phyloP scores from a whole-genome alignment of 2,329 filamentous ascomycete genomes.

The Talaromyces piceae region DNA sequence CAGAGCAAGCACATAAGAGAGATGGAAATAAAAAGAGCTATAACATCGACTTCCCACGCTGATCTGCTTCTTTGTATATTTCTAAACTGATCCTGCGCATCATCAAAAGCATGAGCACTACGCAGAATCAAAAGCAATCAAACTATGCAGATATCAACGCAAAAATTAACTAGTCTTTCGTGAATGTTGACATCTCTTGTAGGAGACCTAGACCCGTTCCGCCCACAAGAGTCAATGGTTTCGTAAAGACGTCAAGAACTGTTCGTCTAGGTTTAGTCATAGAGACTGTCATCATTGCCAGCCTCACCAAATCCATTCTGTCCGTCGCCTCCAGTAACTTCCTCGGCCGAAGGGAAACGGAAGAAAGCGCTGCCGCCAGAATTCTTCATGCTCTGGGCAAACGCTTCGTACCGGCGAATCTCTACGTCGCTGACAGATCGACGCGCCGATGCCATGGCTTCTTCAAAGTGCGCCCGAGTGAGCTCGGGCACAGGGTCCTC shows the following conservation, averaged over 20 bases:
- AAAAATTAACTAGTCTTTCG: not conserved
- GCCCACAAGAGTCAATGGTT: not conserved
- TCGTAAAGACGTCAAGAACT: not conserved
- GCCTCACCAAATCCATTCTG: conserved; percentile 66
- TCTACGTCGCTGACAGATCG: conserved; percentile 94
- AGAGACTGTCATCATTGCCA: conserved; percentile 93
- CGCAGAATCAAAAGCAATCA: not conserved
- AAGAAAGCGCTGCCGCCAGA: conserved; percentile 92
- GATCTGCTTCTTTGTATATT: conserved; percentile 5
- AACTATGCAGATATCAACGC: not conserved
- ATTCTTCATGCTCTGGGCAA: conserved; percentile 99
- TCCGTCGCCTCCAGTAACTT: conserved; percentile 44
- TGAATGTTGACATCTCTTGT: not conserved
- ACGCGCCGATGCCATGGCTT: conserved; percentile 93
- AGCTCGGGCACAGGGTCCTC: conserved; percentile 95
- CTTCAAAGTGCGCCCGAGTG: conserved; percentile 94
- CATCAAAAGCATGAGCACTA: not conserved
- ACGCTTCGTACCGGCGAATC: conserved; percentile 96
- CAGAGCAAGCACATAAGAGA: conserved; percentile 7
- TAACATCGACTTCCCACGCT: not conserved
- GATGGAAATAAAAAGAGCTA: conserved; percentile 1
- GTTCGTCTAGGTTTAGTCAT: conserved; percentile 59
- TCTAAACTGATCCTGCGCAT: not conserved
- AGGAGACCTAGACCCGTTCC: not conserved
- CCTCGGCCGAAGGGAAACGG: conserved; percentile 72